A percentile compares a stretch with the other conserved stretches of the same genome.
phyloP scores from a whole-genome alignment of 176 grass and related monocot genomes.

The Oryza officinalis region DNA sequence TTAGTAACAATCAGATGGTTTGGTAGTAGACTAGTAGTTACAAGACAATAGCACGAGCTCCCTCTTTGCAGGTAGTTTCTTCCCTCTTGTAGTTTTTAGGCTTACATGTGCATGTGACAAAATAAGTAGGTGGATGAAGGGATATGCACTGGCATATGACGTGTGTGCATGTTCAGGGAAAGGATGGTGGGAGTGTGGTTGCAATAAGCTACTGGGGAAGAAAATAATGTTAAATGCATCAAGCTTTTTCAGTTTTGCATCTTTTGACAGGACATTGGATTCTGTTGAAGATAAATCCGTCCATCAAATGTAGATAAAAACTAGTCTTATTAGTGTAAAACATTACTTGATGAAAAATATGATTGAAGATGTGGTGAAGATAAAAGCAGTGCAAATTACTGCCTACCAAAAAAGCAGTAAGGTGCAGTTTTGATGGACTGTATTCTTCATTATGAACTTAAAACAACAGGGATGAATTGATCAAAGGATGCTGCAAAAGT shows the following conservation, averaged over 20 bases:
- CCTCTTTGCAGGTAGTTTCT: neutral
- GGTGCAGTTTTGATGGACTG: neutral
- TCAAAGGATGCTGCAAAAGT: neutral
- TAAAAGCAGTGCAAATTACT: neutral
- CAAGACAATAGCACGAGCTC: neutral
- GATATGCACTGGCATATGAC: neutral
- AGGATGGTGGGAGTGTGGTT: neutral
- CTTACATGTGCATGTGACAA: conserved; percentile 1
- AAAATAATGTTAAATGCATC: neutral
- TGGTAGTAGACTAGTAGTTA: neutral
- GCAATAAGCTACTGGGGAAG: neutral
- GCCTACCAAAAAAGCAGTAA: neutral
- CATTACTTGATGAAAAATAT: neutral
- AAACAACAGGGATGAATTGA: neutral
- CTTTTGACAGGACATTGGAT: neutral
- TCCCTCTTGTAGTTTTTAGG: neutral
- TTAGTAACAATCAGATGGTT: neutral
- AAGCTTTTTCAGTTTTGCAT: neutral
- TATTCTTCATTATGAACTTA: neutral
- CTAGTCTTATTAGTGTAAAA: neutral
- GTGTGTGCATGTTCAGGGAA: neutral
- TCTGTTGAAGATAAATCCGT: neutral
- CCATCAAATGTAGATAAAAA: neutral
- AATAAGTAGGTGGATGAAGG: neutral
- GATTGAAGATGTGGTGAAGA: neutral